A percentile compares a stretch with the other conserved stretches of the same genome.
Evolutionary conservation across 805 yeast genomes (phyloP).

Genomic region (Candida montana): DNA sequence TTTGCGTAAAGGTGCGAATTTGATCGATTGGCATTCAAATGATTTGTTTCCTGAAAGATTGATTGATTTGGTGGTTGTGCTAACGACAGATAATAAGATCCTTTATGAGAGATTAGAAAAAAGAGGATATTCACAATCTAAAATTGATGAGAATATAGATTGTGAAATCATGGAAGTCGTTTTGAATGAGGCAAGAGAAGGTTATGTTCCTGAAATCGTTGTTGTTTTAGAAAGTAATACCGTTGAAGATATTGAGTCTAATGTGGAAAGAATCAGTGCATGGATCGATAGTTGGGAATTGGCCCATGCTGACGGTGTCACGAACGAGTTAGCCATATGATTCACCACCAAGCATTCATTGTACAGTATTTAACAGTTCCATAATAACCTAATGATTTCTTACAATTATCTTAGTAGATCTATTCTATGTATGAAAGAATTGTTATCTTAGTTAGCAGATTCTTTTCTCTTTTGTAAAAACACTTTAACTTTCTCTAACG

Average conservation of each 20-base stretch:
- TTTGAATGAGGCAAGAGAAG: constrained; percentile 78
- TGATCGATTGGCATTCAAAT: constrained; percentile 97
- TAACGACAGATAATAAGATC: constrained; percentile 67
- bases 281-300: constrained; percentile 77
- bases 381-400: too few species aligned
- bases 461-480: constrained; percentile 35
- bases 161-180: constrained; percentile 96
- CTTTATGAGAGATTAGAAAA: constrained; percentile 71
- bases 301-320: constrained; percentile 58
- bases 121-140: constrained; percentile 74
- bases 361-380: too few species aligned
- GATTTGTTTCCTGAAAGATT: constrained; percentile 91
- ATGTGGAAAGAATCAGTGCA: constrained; percentile 63
- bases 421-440: too few species aligned
- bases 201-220: constrained; percentile 74
- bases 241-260: constrained; percentile 75
- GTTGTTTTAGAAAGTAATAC: constrained; percentile 72
- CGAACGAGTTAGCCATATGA: constrained; percentile 36
- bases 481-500: constrained; percentile 65
- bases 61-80: constrained; percentile 87
- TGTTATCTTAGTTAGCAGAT: not conserved
- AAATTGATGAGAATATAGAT: constrained; percentile 87
- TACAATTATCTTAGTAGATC: too few species aligned
- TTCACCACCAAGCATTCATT: too few species aligned
- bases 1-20: constrained; percentile 77